Percentiles rank a stretch among this genome's conserved stretches.
These are phyloP conservation scores for Zelonia costaricensis DNA, from an alignment of 208 protist genomes.

Conservation along the genomic window DNA sequence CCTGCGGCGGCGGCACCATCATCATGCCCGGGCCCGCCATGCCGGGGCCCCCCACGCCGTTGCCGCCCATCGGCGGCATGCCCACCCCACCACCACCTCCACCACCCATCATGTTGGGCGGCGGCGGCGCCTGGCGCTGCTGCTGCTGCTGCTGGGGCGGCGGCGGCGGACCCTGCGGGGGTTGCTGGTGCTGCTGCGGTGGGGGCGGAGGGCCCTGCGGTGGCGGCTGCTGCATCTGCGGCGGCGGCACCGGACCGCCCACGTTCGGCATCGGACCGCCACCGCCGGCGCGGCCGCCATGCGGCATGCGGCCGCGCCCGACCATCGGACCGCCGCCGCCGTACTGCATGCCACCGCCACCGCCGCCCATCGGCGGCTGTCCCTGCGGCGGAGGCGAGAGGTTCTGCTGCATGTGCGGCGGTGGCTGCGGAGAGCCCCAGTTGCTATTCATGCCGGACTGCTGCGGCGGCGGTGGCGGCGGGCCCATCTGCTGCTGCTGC, in stretches of 20 bases:
- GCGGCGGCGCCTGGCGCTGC: slow-evolving; percentile 15
- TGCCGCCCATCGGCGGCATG: slow-evolving; percentile 1
- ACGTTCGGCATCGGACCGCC: slow-evolving; percentile 17
- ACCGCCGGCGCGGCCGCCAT: slow-evolving; percentile 5
- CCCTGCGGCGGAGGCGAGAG: slow-evolving; percentile 27
- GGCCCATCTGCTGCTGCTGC: slow-evolving; percentile 8
- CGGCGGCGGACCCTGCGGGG: slow-evolving; percentile 17
- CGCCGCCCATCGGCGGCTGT: slow-evolving; percentile 18
- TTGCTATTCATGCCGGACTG: slow-evolving; percentile 18
- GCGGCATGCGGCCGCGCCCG: slow-evolving; percentile 18
- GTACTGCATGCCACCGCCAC: slow-evolving; percentile 17
- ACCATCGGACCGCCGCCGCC: slow-evolving; percentile 24
- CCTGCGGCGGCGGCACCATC: slow-evolving; percentile 22
- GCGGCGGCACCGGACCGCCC: slow-evolving; percentile 20
- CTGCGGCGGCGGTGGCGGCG: neutral
- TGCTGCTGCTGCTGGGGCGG: slow-evolving; percentile 28
- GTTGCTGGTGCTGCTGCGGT: too few species aligned
- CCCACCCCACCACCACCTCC: slow-evolving; percentile 2
- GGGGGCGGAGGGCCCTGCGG: slow-evolving; percentile 9
- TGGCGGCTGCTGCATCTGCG: slow-evolving; percentile 11
- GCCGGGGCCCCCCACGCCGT: slow-evolving; percentile 7
- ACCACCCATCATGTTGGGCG: slow-evolving; percentile 20
- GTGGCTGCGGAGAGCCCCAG: slow-evolving; percentile 25
- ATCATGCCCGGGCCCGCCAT: slow-evolving; percentile 18
- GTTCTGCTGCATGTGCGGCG: slow-evolving; percentile 28